These are phyloP conservation scores for Taiozyma sp. DNA, from an alignment of 1,139 yeast species.

Conservation along the genomic window DNA sequence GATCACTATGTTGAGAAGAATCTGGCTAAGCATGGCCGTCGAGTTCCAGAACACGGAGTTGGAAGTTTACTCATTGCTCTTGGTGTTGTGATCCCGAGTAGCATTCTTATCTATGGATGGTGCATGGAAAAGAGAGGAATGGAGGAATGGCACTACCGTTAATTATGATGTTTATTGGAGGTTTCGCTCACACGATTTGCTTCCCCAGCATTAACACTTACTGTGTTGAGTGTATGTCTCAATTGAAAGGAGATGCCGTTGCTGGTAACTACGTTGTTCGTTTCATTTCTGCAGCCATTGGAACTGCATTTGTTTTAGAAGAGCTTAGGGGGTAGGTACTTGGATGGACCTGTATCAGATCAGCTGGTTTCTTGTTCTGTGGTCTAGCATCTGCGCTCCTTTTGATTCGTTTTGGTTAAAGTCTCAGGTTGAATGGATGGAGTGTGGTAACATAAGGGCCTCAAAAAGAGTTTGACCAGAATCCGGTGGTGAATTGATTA, in stretches of 20 bases:
- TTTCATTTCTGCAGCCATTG: slow-evolving; percentile 45
- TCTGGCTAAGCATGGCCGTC: slow-evolving; percentile 35
- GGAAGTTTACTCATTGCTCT: slow-evolving; percentile 34
- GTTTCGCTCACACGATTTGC: slow-evolving; percentile 43
- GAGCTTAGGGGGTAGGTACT: slow-evolving; percentile 43
- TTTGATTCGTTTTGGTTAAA: not conserved
- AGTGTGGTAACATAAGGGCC: not conserved
- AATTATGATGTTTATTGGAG: slow-evolving; percentile 41
- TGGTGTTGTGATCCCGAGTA: slow-evolving; percentile 37
- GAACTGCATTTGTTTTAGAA: slow-evolving; percentile 42
- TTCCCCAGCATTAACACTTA: slow-evolving; percentile 51
- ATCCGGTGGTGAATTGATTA: not conserved
- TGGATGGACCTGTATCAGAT: slow-evolving; percentile 47
- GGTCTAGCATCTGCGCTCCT: slow-evolving; percentile 4
- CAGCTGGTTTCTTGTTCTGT: slow-evolving; percentile 16
- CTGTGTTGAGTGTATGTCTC: slow-evolving; percentile 53
- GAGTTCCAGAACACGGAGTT: slow-evolving; percentile 50
- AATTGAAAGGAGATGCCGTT: slow-evolving; percentile 47
- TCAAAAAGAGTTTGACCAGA: not conserved
- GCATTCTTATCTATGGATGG: slow-evolving; percentile 51
- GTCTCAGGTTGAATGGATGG: not conserved
- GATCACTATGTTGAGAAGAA: slow-evolving; percentile 41
- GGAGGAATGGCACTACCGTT: slow-evolving; percentile 55
- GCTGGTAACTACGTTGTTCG: slow-evolving; percentile 48
- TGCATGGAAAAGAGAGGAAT: slow-evolving; percentile 34